A percentile compares a stretch with the other conserved stretches of the same genome.
phyloP scores from a whole-genome alignment of 228 moss, liverwort and hornwort genomes.

The Sphagnum magellanicum region DNA sequence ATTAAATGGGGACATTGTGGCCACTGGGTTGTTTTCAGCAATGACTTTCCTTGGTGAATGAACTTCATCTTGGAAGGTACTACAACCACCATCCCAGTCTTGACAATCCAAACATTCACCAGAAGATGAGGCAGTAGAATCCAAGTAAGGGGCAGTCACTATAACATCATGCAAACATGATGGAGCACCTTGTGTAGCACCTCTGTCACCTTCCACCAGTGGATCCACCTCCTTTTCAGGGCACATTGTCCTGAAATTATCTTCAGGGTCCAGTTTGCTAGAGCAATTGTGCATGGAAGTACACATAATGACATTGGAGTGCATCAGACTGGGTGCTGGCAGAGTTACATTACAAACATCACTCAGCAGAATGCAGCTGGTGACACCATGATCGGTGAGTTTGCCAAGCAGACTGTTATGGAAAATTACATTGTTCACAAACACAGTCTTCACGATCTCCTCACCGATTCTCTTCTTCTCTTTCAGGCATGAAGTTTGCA shows the following conservation, averaged over 20 bases:
- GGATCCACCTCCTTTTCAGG: neutral
- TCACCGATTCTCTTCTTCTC: constrained; percentile 74
- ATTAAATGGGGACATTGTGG: constrained; percentile 48
- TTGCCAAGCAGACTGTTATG: constrained; percentile 72
- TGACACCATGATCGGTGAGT: constrained; percentile 59
- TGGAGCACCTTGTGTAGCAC: neutral
- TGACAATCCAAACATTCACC: constrained; percentile 5
- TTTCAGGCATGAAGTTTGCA: constrained; percentile 78
- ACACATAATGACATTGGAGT: neutral
- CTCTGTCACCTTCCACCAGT: neutral
- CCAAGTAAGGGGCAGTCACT: neutral
- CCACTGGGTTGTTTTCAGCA: constrained; percentile 19
- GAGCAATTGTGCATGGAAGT: too few relatives aligned
- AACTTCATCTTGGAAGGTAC: neutral
- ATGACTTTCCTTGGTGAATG: constrained; percentile 12
- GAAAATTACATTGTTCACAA: constrained; percentile 58
- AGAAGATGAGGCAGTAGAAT: neutral
- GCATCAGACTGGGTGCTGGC: neutral
- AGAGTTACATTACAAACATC: constrained; percentile 31
- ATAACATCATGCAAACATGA: neutral
- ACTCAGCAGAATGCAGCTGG: constrained; percentile 59
- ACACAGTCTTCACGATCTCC: constrained; percentile 75
- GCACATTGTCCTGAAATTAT: too few relatives aligned
- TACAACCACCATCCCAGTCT: neutral
- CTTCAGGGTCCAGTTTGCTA: too few relatives aligned